Evolutionary conservation across 331 rosid genomes (phyloP), one percentile per base, ranked within the genome.

Genomic region (Pyracantha coccinea): DNA sequence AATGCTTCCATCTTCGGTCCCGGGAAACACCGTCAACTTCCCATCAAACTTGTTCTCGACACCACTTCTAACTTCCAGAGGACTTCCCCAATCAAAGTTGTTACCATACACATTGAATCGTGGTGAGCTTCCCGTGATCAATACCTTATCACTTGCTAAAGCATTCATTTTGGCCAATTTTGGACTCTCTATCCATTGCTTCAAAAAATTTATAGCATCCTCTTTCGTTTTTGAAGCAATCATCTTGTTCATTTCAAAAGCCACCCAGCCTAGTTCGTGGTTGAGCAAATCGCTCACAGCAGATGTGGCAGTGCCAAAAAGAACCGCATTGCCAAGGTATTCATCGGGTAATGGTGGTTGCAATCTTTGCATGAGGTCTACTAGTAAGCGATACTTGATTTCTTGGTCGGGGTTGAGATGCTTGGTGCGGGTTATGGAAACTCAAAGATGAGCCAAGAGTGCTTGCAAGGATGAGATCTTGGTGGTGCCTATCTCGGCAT

Each of bases 51-150:
- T 78, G 70, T 73, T 79, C 5, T 28, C 64, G 2, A 28, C 12
- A 10, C 88, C 88, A 9, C 78, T 80, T 1, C 80, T 38, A n/a
- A 74, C 84, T 0, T 83, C 87, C 25, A 86, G 31, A 21, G 89
- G 89, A 27, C 35, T 80, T 24, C 87, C 89, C 87, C 87, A 85
- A 5, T 87, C 86, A 7, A 85, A 85, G 38, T 85, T 86, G 64
- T 83, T 86, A 0, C 83, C 83, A n/a, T 66, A 83, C 25, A 86
- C 80, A 50, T 86, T 73, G 45, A 80, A 86, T 27, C 85, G 16
- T 2, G 89, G 87, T 8, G 89, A 86, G 29, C 83, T 68, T 41
- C 77, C 74, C 0, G 81, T 75, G 13, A 16, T 1, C 75, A 80
- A 58, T 2, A 72, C 38, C 20, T 63, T 24, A 2, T 35, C 44